Percentiles rank a stretch among this genome's conserved stretches.
Conservation (phyloP, 805 yeast species). For the Candida michaelii region DNA sequence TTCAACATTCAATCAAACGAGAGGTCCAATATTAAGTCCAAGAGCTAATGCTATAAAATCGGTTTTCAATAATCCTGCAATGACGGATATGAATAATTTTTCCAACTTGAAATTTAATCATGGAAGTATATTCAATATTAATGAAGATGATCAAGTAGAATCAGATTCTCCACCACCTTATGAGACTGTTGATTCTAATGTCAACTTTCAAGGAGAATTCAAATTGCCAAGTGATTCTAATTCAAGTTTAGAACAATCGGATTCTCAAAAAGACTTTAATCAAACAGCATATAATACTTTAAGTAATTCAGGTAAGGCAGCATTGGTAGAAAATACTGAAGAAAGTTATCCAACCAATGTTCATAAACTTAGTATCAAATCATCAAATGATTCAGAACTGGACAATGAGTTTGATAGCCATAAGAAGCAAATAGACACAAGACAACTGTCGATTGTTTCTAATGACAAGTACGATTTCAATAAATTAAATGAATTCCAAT, state of each 20-base stretch:
- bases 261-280: too few relatives aligned
- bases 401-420: conserved; percentile 20
- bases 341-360: conserved; percentile 16
- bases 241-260: neutral
- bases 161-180: conserved; percentile 6
- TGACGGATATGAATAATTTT: conserved; percentile 31
- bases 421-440: conserved; percentile 29
- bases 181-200: neutral
- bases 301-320: too few relatives aligned
- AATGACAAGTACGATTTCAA: conserved; percentile 29
- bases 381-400: conserved; percentile 13
- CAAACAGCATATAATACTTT: too few relatives aligned
- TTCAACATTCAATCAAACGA: neutral
- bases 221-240: neutral
- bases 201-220: neutral
- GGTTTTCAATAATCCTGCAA: conserved; percentile 45
- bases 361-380: conserved; percentile 16
- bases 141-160: conserved; percentile 17
- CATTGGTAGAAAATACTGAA: too few relatives aligned
- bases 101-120: conserved; percentile 28
- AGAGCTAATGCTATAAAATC: conserved; percentile 41
- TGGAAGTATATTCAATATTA: conserved; percentile 24
- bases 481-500: conserved; percentile 45
- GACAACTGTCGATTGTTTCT: conserved; percentile 40
- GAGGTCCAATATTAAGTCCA: conserved; percentile 28